Evolutionary conservation across 345 rosid genomes (phyloP), one percentile per base, ranked within the genome.

Genomic region (Jatropha curcas): DNA sequence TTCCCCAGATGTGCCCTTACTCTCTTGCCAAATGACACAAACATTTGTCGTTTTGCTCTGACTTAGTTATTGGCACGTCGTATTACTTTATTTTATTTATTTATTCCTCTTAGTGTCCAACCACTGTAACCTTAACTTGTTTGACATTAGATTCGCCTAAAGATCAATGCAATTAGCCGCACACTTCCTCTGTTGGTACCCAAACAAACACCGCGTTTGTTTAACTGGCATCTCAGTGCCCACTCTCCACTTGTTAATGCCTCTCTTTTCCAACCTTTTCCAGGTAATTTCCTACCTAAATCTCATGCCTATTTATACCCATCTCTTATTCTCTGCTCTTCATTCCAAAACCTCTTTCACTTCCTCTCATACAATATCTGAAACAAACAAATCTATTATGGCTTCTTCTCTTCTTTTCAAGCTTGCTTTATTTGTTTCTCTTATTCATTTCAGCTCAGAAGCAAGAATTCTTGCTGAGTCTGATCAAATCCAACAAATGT

Each of bases 391-490:
- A 35, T 35, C 61, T 20, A 46, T 31, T 24, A 64, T 71, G 80
- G 68, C 72, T n/a, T 66, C 46, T 31, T 14, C 30, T 14, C 62
- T 51, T 43, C 65, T 46, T 4, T 48, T 65, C 45, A 41, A 50
- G 12, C 22, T 70, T 39, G 16, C 33, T 43, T 46, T 74, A 1
- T 33, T 71, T 0, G 8, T 51, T 57, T 77, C 76, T 46, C 46
- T 60, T 60, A 19, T 60, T 22, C 61, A 41, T 5, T 43, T 39
- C 22, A 57, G 22, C 22, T 55, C 71, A 16, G 76, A 76, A 14
- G 67, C 72, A 5, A 72, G 76, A 37, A n/a, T 9, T 19, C 48
- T 77, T 0, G 2, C 62, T 4, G 48, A 30, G 35, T 33, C 69
- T 5, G 74, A 53, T 22, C 31, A 60, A 37, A 53, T 46, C 60